Evolutionary conservation across 2,329 filamentous ascomycete genomes (phyloP), one percentile per base, ranked within the genome.

Genomic region (Fusarium sp.): DNA sequence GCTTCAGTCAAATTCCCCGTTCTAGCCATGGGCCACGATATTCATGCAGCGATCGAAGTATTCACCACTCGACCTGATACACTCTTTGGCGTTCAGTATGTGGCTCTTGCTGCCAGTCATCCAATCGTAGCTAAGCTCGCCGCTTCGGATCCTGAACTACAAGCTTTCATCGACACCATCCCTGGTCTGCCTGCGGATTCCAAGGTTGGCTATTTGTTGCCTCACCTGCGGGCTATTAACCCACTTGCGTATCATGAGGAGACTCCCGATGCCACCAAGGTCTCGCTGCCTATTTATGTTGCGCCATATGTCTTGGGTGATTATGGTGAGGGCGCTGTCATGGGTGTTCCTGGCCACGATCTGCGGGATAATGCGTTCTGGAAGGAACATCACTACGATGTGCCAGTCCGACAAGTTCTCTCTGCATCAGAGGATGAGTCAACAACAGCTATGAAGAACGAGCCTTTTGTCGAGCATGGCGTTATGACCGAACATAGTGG

Each of bases 311-410:
- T 97, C 16, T 85, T 97, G 9, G 92, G 92, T 32, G 93, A 95
- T 78, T 96, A 97, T 75, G 94, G 94, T 21, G 93, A 95, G 74
- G 94, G 94, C 2, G 94, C 94, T 15, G 92, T 97, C 4, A 97
- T 97, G 94, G 95, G 95, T 47, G 95, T 97, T 12, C 95, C 95
- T 1, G 95, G 91, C 4, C 95, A 97, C 78, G 95, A 97, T 81
- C 79, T 87, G 9, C 88, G 94, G 59, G 95, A 97, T 76, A 86
- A 93, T 81, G 88, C 89, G 3, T 97, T 97, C 80, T 97, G 94
- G 92, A 90, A 88, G 75, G 85, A 91, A 65, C 94, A 97, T 73
- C 85, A 88, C 35, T 85, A 86, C 10, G 85, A 88, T 8, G 84
- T 89, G 50, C 88, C 89, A 5, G 86, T 95, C 35, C 86, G 89